Base-by-base conservation (phyloP, 352 stramenopile species). In the Globisporangium spiculum region DNA sequence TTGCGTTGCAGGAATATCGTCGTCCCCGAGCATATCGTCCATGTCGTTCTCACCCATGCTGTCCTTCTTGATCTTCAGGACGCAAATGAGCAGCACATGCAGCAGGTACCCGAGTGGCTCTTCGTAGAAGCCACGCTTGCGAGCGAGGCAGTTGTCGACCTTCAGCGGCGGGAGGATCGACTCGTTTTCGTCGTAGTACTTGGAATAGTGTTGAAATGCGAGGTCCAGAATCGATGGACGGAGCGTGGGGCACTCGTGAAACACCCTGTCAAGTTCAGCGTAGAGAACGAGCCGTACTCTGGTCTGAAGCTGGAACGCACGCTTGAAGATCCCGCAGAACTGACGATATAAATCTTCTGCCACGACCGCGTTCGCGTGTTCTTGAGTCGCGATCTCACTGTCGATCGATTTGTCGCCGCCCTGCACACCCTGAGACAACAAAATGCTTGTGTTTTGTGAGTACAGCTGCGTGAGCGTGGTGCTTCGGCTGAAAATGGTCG, bases 341-440 rank as follows among this genome's bases (percentile, higher is more conserved):
- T 90, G 81, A 1, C 81, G 81, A 55, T 81, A 90, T 0, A 87
- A 60, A 59, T 87, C 75, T 52, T 87, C 79, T 8, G 77, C 77
- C 0, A 79, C 63, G 4, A 84, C 66, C 3, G 75, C 68, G n/a
- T 81, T 80, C 8, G 66, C 66, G 20, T 82, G 74, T 14, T 84
- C 74, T 60, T 83, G 73, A 4, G 78, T 82, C 4, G 70, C 78
- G 26, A 80, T 34, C 20, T 80, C 76, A 46, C 26, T 72, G 20
- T 68, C 66, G 26, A 66, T 36, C 2, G 50, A 59, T 4, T 20
- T 20, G 10, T 65, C 69, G 24, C 26, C 56, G 16, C 30, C 59
- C 0, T 60, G 41, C 2, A 74, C 24, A 9, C 75, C 69, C 66
- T 87, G 79, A 3, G 77, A 84, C 27, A 83, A 26, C 32, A 75